Percentiles rank a stretch among this genome's conserved stretches.
Evolutionary conservation across 805 yeast genomes (phyloP).

Genomic region (Yarrowia divulgata): DNA sequence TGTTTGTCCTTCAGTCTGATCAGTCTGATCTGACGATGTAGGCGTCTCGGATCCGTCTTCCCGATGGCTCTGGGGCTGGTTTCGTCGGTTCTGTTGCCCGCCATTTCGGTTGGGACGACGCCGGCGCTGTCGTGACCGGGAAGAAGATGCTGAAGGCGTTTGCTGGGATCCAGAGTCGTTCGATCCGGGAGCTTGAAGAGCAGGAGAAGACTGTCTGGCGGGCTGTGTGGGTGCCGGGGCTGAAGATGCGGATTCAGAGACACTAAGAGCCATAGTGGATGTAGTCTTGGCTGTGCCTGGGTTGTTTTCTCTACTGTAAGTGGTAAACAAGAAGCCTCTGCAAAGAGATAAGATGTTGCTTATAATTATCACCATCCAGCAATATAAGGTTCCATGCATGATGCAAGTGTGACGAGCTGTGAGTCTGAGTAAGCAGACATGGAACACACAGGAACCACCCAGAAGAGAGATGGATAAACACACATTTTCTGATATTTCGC

Average conservation of each 20-base stretch:
- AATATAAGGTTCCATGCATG: not conserved
- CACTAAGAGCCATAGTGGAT: conserved; percentile 7
- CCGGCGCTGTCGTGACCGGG: conserved; percentile 8
- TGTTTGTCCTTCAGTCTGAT: not conserved
- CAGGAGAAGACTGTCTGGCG: not conserved
- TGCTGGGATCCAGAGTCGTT: not conserved
- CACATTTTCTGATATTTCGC: no score
- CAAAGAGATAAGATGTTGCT: not conserved
- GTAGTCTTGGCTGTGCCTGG: not conserved
- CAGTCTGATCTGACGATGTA: not conserved
- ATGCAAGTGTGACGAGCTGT: conserved; percentile 20
- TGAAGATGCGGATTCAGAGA: not conserved
- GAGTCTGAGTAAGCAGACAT: not conserved
- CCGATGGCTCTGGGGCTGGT: not conserved
- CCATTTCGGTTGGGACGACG: conserved; percentile 30
- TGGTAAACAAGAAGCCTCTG: no score
- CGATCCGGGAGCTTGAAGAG: not conserved
- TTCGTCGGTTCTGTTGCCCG: conserved; percentile 9
- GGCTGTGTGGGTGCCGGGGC: not conserved
- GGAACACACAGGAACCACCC: no score
- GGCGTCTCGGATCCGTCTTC: not conserved
- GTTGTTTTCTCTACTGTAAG: no score
- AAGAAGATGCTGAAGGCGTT: conserved; percentile 12
- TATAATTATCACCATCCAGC: not conserved
- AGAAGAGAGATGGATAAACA: no score